phyloP scores from a whole-genome alignment of 164 flowering plant species.

The Macadamia tetraphylla region DNA sequence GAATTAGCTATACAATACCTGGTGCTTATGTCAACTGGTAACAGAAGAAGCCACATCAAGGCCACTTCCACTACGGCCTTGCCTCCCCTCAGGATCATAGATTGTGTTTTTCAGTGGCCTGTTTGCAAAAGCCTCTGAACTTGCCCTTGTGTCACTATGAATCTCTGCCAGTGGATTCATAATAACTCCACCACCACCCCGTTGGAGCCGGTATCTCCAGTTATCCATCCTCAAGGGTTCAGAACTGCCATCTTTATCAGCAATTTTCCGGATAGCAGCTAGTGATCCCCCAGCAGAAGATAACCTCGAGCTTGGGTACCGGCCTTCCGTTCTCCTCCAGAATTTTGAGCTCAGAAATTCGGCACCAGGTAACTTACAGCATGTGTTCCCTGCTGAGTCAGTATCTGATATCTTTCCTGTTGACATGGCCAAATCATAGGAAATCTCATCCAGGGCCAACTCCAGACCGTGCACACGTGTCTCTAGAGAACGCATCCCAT shows the following conservation, averaged over 20 bases:
- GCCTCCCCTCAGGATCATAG: constrained; percentile 19
- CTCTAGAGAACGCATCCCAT: constrained; percentile 77
- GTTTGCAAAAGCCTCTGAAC: constrained; percentile 22
- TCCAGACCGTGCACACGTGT: constrained; percentile 91
- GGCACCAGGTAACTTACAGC: constrained; percentile 79
- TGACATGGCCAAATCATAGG: constrained; percentile 68
- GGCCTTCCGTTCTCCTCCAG: constrained; percentile 63
- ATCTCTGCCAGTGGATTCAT: constrained; percentile 80
- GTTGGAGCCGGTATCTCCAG: constrained; percentile 39
- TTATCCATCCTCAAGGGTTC: constrained; percentile 29
- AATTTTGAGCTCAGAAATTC: constrained; percentile 81
- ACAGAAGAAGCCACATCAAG: constrained; percentile 20
- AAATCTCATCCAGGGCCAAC: constrained; percentile 75
- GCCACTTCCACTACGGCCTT: constrained; percentile 11
- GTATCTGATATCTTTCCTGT: constrained; percentile 48
- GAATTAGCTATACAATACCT: constrained; percentile 22
- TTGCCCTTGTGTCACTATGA: constrained; percentile 28
- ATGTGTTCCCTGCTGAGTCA: constrained; percentile 34
- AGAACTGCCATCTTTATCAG: constrained; percentile 29
- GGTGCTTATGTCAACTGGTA: constrained; percentile 11
- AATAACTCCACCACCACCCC: constrained; percentile 52
- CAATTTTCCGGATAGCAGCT: constrained; percentile 24
- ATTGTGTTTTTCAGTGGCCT: constrained; percentile 16
- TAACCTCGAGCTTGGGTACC: constrained; percentile 35
- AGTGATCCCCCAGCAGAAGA: constrained; percentile 31